Percentiles rank a stretch among this genome's conserved stretches.
These are phyloP conservation scores for Kwoniella sp. DNA, from an alignment of 768 basidiomycete genomes.

Conservation along the genomic window DNA sequence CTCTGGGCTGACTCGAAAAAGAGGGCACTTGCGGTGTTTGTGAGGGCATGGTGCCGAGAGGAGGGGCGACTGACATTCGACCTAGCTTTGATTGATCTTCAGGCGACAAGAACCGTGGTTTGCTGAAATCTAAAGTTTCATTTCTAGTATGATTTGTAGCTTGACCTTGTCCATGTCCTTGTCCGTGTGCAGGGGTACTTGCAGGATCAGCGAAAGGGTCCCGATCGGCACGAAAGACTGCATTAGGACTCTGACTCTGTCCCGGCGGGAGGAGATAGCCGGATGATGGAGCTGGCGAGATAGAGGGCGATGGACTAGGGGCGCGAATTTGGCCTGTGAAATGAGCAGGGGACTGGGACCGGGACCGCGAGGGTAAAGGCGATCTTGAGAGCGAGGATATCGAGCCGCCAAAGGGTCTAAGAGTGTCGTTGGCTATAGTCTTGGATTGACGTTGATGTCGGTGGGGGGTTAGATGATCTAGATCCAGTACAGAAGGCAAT, in stretches of 20 bases:
- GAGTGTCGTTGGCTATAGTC: too few species aligned
- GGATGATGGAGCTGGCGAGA: background rate
- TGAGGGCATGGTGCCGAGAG: slow-evolving; percentile 1
- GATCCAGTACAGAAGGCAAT: slow-evolving; percentile 27
- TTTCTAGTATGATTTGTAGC: background rate
- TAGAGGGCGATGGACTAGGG: background rate
- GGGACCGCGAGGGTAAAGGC: background rate
- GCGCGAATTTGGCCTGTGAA: background rate
- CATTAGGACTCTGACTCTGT: background rate
- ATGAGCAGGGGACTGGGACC: too few species aligned
- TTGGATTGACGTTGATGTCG: too few species aligned
- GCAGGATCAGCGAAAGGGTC: background rate
- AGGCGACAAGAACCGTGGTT: slow-evolving; percentile 19
- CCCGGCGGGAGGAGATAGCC: background rate
- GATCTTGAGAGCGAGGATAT: too few species aligned
- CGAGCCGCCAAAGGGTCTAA: too few species aligned
- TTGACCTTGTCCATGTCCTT: background rate
- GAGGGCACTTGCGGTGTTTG: too few species aligned
- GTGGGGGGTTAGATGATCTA: slow-evolving; percentile 9
- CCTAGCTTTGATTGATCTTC: slow-evolving; percentile 40
- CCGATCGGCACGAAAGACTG: background rate
- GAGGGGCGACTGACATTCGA: slow-evolving; percentile 45
- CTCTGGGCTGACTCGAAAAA: background rate
- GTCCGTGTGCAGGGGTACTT: too few species aligned
- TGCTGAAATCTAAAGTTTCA: background rate